Conservation (phyloP, 148 eudicot genomes). For the Fagopyrum esculentum region DNA sequence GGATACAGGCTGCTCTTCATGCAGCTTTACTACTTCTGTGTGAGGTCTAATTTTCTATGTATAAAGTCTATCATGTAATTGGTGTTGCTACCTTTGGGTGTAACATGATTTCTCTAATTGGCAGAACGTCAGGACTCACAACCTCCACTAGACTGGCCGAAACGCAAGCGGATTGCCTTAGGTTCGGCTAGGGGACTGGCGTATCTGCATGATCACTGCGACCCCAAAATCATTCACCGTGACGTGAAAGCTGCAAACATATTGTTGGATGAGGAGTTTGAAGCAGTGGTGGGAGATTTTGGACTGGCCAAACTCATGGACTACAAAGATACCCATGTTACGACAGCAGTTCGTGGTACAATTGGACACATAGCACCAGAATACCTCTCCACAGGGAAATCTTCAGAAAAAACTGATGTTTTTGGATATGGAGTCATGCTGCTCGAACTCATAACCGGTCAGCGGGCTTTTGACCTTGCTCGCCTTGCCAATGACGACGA, state of each 20-base stretch:
- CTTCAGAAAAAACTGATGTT: constrained; percentile 96
- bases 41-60: too few species aligned
- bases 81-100: too few species aligned
- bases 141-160: constrained; percentile 88
- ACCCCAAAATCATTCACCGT: constrained; percentile 93
- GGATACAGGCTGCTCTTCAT: too few species aligned
- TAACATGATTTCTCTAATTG: too few species aligned
- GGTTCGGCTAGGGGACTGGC: constrained; percentile 98
- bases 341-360: constrained; percentile 95
- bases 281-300: constrained; percentile 95
- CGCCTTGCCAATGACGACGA: constrained; percentile 96
- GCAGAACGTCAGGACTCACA: neutral
- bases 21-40: too few species aligned
- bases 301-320: constrained; percentile 97
- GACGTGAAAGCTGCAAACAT: constrained; percentile 98
- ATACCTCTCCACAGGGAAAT: constrained; percentile 88
- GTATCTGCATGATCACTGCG: constrained; percentile 95
- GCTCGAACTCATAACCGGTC: constrained; percentile 93
- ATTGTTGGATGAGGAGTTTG: constrained; percentile 90
- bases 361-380: constrained; percentile 98
- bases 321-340: constrained; percentile 93
- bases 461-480: constrained; percentile 94
- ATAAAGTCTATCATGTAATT: too few species aligned
- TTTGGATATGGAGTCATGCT: constrained; percentile 98
- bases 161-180: constrained; percentile 75